A percentile compares a stretch with the other conserved stretches of the same genome.
phyloP scores from a whole-genome alignment of 1,284 basidiomycete genomes.

The Leccinum subfulvum region DNA sequence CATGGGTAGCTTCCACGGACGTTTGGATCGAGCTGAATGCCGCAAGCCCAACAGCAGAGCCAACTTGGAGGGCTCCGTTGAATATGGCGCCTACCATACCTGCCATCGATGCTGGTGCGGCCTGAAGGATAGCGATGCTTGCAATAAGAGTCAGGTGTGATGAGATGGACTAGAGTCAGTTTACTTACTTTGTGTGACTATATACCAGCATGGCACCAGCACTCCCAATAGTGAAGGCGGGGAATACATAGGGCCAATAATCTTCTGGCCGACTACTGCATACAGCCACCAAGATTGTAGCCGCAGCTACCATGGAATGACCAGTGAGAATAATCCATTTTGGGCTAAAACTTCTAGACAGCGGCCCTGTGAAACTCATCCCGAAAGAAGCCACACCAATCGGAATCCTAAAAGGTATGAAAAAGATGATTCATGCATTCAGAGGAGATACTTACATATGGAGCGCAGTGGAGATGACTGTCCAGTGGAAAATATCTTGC shows the following conservation, averaged over 20 bases:
- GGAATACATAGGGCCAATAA: conserved; percentile 51
- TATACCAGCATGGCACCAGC: conserved; percentile 37
- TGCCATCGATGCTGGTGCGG: conserved; percentile 45
- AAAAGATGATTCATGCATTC: conserved; percentile 1
- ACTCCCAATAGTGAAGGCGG: conserved; percentile 48
- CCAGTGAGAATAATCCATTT: conserved; percentile 48
- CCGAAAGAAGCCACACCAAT: conserved; percentile 39
- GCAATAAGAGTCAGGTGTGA: conserved; percentile 1
- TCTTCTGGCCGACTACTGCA: conserved; percentile 36
- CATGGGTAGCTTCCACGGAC: conserved; percentile 38
- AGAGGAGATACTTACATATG: conserved; percentile 30
- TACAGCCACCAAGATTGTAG: conserved; percentile 44
- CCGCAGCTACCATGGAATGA: conserved; percentile 37
- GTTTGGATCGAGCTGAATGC: conserved; percentile 47
- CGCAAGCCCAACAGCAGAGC: conserved; percentile 49
- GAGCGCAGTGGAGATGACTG: conserved; percentile 30
- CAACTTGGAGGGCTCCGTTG: conserved; percentile 52
- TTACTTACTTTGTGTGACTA: conserved; percentile 38
- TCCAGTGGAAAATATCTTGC: conserved; percentile 39
- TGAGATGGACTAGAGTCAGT: no score
- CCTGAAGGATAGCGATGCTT: conserved; percentile 53
- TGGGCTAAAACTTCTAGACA: conserved; percentile 38
- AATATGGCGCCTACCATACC: conserved; percentile 58
- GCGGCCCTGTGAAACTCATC: conserved; percentile 39
- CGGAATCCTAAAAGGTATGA: conserved; percentile 37